Base-by-base conservation (phyloP, 257 asterid genomes). In the Nicotiana attenuata region DNA sequence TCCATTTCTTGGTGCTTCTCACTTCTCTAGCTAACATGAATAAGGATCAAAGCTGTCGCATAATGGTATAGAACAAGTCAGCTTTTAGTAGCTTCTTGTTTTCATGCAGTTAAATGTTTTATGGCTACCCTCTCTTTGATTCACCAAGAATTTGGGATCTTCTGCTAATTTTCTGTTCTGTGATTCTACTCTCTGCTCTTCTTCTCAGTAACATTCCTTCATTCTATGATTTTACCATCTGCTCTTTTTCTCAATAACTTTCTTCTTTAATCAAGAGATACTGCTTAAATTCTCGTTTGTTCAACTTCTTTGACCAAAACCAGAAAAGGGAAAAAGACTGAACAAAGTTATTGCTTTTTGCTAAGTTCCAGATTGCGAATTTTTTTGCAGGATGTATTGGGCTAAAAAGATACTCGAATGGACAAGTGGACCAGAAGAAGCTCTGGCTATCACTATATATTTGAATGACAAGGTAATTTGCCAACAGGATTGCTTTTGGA, bases 371-470 rank as follows among this genome's bases (percentile, higher is more conserved):
- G 10, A 20, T 41, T 71, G 22, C 19, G 3, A 19, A 3, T 29
- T 38, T 17, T 53, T 65, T 6, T 86, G 89, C 90, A 96, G 99
- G 91, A 96, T 96, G 99, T 96, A 96, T 87, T 96, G 99, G 99
- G 99, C 97, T 3, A 96, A 96, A 86, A 96, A 96, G 93, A 96
- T 96, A 81, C 97, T 96, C 13, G 98, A 96, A 84, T 96, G 99
- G 99, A 94, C 97, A 71, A 89, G 57, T 82, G 93, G 95, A 26
- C 98, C 99, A 29, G 97, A 90, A 84, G 99, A 96, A 91, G 98
- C 99, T 85, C 93, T 96, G 78, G 92, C 97, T 22, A 88, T 83
- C 45, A 81, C 98, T 56, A 85, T 94, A 81, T 87, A 88, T 89
- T 92, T 96, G 84, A 96, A 96, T 65, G 97, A 96, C 89, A 95